A percentile compares a stretch with the other conserved stretches of the same genome.
Conservation (phyloP, 176 grass and related monocot species). For the Raddia distichophylla region DNA sequence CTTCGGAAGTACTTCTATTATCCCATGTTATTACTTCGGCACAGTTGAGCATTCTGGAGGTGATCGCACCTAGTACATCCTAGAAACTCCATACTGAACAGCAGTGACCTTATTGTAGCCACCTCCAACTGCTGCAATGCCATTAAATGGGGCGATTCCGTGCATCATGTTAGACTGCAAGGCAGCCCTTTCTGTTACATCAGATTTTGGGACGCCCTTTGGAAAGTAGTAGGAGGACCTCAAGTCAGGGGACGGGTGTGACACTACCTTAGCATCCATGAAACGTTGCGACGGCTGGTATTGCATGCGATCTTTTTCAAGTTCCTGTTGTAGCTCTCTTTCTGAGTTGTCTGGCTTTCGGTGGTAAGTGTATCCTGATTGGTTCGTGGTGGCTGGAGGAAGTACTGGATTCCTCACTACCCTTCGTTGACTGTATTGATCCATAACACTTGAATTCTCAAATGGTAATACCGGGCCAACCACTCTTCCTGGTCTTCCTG, state of each 20-base stretch:
- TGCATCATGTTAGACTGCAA: constrained; percentile 66
- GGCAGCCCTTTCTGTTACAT: constrained; percentile 44
- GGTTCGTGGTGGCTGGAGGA: constrained; percentile 44
- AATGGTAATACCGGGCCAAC: constrained; percentile 66
- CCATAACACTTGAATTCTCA: constrained; percentile 49
- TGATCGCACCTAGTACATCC: constrained; percentile 71
- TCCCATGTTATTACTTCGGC: constrained; percentile 38
- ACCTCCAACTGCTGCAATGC: constrained; percentile 63
- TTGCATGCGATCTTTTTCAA: constrained; percentile 56
- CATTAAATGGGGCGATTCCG: constrained; percentile 66
- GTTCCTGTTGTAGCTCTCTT: constrained; percentile 54
- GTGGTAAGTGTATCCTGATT: constrained; percentile 57
- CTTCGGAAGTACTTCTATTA: constrained; percentile 17
- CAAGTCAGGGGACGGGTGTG: constrained; percentile 58
- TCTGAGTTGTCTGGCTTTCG: constrained; percentile 49
- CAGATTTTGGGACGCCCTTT: constrained; percentile 51
- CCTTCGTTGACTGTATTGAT: constrained; percentile 69
- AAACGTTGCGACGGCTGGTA: constrained; percentile 64
- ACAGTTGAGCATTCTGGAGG: constrained; percentile 31
- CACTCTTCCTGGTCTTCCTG: constrained; percentile 81
- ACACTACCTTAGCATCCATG: constrained; percentile 56
- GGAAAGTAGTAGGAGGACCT: constrained; percentile 61
- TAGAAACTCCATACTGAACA: constrained; percentile 78
- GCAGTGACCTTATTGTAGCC: constrained; percentile 65
- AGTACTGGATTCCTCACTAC: constrained; percentile 66